These are phyloP conservation scores for Strobilomyces echinocephalus DNA, from an alignment of 768 basidiomycete genomes.

Conservation along the genomic window DNA sequence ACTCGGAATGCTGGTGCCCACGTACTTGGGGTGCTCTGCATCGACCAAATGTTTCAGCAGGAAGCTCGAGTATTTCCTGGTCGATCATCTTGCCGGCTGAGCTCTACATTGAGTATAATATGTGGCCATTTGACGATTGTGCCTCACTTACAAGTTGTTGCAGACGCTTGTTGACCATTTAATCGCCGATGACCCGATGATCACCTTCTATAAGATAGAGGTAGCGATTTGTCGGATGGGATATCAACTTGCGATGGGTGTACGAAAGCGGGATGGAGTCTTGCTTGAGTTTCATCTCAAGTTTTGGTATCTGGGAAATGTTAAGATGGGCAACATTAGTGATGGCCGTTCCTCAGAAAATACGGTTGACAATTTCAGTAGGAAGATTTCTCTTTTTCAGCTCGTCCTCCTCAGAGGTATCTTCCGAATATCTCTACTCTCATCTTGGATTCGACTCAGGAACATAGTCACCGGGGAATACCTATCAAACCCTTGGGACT, in stretches of 20 bases:
- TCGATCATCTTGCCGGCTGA: constrained; percentile 62
- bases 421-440: constrained; percentile 31
- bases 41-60: constrained; percentile 76
- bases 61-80: constrained; percentile 72
- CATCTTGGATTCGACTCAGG: constrained; percentile 20
- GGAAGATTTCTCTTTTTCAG: constrained; percentile 40
- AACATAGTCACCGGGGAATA: constrained; percentile 73
- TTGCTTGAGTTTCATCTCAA: constrained; percentile 94
- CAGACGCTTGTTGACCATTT: constrained; percentile 60
- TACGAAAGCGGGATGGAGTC: constrained; percentile 86
- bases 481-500: constrained; percentile 97
- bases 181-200: constrained; percentile 77
- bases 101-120: constrained; percentile 37
- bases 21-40: constrained; percentile 83
- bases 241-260: constrained; percentile 91
- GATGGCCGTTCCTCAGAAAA: neutral
- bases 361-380: constrained; percentile 32
- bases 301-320: constrained; percentile 93
- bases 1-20: constrained; percentile 96
- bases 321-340: constrained; percentile 36
- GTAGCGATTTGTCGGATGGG: constrained; percentile 76
- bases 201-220: constrained; percentile 97
- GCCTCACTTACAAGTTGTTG: constrained; percentile 57
- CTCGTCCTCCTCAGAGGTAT: constrained; percentile 28
- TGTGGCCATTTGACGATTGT: neutral